Evolutionary conservation across 2,329 filamentous ascomycete genomes (phyloP), one percentile per base, ranked within the genome.

Genomic region (Cladosporium sp.): DNA sequence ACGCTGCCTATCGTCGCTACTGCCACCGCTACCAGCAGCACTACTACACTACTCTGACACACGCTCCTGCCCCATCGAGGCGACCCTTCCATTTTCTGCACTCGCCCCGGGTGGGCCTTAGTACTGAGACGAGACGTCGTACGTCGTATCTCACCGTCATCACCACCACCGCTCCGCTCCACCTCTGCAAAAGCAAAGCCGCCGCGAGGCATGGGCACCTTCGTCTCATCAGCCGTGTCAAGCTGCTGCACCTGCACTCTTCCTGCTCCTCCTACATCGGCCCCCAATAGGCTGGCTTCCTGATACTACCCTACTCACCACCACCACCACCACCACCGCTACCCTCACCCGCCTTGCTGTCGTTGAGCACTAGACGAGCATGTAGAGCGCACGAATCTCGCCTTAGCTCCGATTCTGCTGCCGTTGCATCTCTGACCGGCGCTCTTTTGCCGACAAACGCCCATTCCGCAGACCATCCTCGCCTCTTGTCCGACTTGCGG

Each of bases 201-300:
- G 58, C 58, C 31, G 46, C 29, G 23, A 49, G 58, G 58, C 58
- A 61, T 61, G 58, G 58, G n/a, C 60, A 21, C 18, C 46, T 49
- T 21, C 28, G 14, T 52, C 26, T 62, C 26, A 26, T n/a, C 44
- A 11, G 29, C 59, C 59, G 28, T 62, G 59, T n/a, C 29, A 31
- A 31, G 37, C 59, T 53, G 37, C 59, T 53, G 59, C 58, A 61
- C 58, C 26, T 60, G 33, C 35, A 21, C 7, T 16, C 14, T 10
- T 21, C n/a, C n/a, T 35, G 18, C 29, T 29, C 8, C 61, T 63
- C 61, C 61, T 63, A 63, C 61, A 63, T 63, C 61, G 61, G 61
- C 61, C 61, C 35, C 35, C 50, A 37, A 35, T 53, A 56, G 50
- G 49, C 61, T 53, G 55, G 21, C 55, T 33, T 28, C 49, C 61